Evolutionary conservation across 176 grass and related monocot genomes (phyloP).

Genomic region (Oryza longistaminata): DNA sequence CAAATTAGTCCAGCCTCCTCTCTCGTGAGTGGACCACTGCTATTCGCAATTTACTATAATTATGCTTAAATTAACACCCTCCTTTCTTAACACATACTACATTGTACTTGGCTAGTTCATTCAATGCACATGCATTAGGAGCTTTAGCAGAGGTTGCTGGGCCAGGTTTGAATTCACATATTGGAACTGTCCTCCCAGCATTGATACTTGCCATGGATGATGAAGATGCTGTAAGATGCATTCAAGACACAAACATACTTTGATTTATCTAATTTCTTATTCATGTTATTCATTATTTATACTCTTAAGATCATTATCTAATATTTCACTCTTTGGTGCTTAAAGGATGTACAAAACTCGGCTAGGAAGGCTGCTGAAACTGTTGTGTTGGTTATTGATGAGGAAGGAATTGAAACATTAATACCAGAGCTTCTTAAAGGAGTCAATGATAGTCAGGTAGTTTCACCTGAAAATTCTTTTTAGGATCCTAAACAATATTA

Average conservation of each 20-base stretch:
- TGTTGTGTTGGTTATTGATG: slow-evolving; percentile 88
- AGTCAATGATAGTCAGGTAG: slow-evolving; percentile 83
- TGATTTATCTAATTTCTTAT: slow-evolving; percentile 15
- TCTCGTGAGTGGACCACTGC: slow-evolving; percentile 64
- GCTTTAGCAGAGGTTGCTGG: slow-evolving; percentile 95
- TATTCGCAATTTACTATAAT: slow-evolving; percentile 23
- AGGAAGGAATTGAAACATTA: slow-evolving; percentile 81
- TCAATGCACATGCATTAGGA: slow-evolving; percentile 97
- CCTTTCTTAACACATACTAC: slow-evolving; percentile 29
- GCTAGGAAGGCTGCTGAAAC: slow-evolving; percentile 95
- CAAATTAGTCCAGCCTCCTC: slow-evolving; percentile 88
- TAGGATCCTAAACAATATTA: slow-evolving; percentile 14
- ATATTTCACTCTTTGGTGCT: slow-evolving; percentile 5
- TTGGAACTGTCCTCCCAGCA: slow-evolving; percentile 84
- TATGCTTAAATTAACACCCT: slow-evolving; percentile 6
- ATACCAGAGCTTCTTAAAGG: slow-evolving; percentile 88
- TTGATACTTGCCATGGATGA: slow-evolving; percentile 83
- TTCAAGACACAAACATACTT: slow-evolving; percentile 5
- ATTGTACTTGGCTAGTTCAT: slow-evolving; percentile 60
- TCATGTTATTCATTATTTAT: slow-evolving; percentile 28
- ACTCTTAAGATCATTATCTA: not conserved
- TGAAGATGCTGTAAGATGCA: slow-evolving; percentile 59
- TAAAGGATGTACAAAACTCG: slow-evolving; percentile 81
- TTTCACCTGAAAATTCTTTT: slow-evolving; percentile 29
- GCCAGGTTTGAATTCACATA: slow-evolving; percentile 86